Evolutionary conservation across 306 rosid genomes (phyloP).

Genomic region (Quercus suber): DNA sequence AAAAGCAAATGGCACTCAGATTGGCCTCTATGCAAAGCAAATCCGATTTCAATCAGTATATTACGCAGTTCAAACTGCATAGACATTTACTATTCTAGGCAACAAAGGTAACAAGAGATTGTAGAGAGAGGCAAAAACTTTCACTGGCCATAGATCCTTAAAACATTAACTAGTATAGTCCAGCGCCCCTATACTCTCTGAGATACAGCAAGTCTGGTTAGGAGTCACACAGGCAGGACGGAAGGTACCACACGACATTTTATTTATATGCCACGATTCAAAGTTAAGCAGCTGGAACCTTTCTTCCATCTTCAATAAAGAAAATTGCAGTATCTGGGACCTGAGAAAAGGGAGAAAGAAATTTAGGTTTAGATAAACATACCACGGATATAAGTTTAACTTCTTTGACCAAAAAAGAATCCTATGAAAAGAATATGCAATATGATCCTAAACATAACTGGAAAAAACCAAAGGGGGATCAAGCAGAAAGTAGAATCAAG

Average conservation of each 20-base stretch:
- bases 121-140: neutral
- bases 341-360: conserved; percentile 37
- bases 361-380: neutral
- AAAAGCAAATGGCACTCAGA: neutral
- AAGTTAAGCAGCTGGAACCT: conserved; percentile 93
- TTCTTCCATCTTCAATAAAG: conserved; percentile 97
- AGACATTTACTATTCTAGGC: neutral
- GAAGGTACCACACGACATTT: conserved; percentile 1
- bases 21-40: neutral
- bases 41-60: neutral
- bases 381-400: neutral
- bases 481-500: neutral
- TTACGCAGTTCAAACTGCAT: conserved; percentile 4
- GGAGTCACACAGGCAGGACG: conserved; percentile 6
- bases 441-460: neutral
- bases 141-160: neutral
- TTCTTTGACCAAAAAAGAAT: neutral
- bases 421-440: neutral
- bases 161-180: neutral
- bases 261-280: conserved; percentile 26
- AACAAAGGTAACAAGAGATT: neutral
- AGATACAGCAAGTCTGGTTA: conserved; percentile 26
- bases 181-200: conserved; percentile 16
- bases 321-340: conserved; percentile 87
- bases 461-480: neutral